Evolutionary conservation across 176 grass and related monocot genomes (phyloP).

Genomic region (Triticum timopheevii): DNA sequence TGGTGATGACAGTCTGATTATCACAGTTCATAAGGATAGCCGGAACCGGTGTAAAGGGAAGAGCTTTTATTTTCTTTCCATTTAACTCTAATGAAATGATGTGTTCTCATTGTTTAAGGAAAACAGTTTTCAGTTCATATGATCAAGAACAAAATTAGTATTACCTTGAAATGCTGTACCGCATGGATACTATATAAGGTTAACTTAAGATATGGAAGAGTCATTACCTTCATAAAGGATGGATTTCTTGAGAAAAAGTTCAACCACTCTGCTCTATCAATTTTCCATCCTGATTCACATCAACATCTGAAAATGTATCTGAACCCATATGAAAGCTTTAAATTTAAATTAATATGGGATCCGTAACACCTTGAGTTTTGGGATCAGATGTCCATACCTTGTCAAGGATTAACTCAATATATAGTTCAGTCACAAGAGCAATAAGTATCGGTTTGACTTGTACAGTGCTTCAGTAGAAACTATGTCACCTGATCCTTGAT

Average conservation of each 20-base stretch:
- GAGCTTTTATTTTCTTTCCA: too few relatives aligned
- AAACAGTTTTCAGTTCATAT: too few relatives aligned
- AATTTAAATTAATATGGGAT: background rate
- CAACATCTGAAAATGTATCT: slow-evolving; percentile 70
- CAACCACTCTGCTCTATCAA: slow-evolving; percentile 57
- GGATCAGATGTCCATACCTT: slow-evolving; percentile 55
- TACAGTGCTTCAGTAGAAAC: background rate
- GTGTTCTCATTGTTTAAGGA: too few relatives aligned
- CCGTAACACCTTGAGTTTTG: slow-evolving; percentile 6
- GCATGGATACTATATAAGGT: background rate
- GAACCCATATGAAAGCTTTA: background rate
- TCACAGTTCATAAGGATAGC: too few relatives aligned
- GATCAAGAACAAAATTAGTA: too few relatives aligned
- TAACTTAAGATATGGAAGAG: slow-evolving; percentile 87
- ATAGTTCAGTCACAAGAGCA: slow-evolving; percentile 70
- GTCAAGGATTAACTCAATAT: slow-evolving; percentile 72
- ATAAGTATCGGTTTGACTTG: slow-evolving; percentile 94
- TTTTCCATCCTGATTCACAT: slow-evolving; percentile 46
- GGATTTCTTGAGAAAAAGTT: slow-evolving; percentile 73
- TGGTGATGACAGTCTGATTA: too few relatives aligned
- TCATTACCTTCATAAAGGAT: slow-evolving; percentile 90
- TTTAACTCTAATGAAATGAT: too few relatives aligned
- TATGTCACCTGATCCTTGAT: background rate
- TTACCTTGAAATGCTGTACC: too few relatives aligned
- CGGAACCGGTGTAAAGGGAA: too few relatives aligned